phyloP scores from a whole-genome alignment of 1,284 basidiomycete species.

The Ceratobasidium sp. region DNA sequence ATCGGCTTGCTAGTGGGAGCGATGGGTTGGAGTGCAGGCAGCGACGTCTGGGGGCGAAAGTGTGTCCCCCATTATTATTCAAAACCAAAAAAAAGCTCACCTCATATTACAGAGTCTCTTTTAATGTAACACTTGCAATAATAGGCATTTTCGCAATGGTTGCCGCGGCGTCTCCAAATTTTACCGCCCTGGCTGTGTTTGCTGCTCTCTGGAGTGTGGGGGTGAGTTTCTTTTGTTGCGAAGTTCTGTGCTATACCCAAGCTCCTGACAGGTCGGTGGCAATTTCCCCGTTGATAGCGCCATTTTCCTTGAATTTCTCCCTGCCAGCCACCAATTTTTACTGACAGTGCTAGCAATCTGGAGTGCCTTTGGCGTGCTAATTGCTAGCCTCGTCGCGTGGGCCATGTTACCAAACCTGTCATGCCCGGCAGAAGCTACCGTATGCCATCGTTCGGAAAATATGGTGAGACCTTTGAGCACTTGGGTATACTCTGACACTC shows the following conservation, averaged over 20 bases:
- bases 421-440: conserved; percentile 59
- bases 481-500: conserved; percentile 1
- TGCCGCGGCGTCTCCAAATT: conserved; percentile 67
- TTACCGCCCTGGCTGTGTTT: conserved; percentile 65
- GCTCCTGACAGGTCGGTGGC: conserved; percentile 60
- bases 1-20: conserved; percentile 72
- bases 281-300: conserved; percentile 82
- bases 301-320: conserved; percentile 75
- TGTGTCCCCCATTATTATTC: conserved; percentile 49
- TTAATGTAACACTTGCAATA: conserved; percentile 79
- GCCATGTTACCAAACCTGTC: conserved; percentile 71
- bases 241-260: neutral
- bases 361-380: conserved; percentile 71
- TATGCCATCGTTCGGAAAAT: conserved; percentile 59
- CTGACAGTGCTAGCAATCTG: conserved; percentile 71
- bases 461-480: conserved; percentile 52
- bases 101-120: conserved; percentile 63
- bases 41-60: conserved; percentile 70
- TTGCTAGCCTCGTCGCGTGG: conserved; percentile 74
- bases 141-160: conserved; percentile 73
- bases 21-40: conserved; percentile 69
- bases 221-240: neutral
- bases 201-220: conserved; percentile 69
- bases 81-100: neutral
- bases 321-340: conserved; percentile 69